A percentile compares a stretch with the other conserved stretches of the same genome.
phyloP scores from a whole-genome alignment of 768 basidiomycete genomes.

The Termitomyces titanicus region DNA sequence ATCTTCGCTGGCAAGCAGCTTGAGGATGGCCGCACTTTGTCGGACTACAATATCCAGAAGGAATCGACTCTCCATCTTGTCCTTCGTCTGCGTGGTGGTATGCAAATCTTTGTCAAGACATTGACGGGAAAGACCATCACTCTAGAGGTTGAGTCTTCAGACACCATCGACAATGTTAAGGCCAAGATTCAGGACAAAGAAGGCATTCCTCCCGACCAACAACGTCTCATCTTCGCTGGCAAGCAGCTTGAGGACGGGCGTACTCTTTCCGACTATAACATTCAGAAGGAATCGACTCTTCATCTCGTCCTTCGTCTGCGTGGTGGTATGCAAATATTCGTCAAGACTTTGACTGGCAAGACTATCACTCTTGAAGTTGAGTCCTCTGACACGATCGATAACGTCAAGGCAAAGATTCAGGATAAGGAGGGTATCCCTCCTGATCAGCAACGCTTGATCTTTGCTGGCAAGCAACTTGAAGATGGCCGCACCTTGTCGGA shows the following conservation, averaged over 20 bases:
- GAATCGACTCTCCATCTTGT: conserved; percentile 83
- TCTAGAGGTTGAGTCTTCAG: conserved; percentile 87
- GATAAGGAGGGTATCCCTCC: conserved; percentile 81
- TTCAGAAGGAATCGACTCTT: conserved; percentile 77
- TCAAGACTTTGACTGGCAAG: conserved; percentile 72
- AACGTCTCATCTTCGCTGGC: conserved; percentile 89
- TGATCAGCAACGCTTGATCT: conserved; percentile 77
- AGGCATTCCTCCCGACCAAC: conserved; percentile 83
- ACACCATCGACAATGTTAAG: conserved; percentile 91
- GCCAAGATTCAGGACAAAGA: conserved; percentile 83
- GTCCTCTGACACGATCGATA: conserved; percentile 73
- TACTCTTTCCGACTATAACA: conserved; percentile 81
- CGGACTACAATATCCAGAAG: conserved; percentile 91
- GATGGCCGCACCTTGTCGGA: conserved; percentile 77
- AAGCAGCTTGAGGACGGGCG: conserved; percentile 95
- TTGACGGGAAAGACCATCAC: conserved; percentile 92
- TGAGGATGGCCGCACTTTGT: conserved; percentile 87
- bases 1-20: conserved; percentile 94
- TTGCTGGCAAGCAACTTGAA: conserved; percentile 77
- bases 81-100: conserved; percentile 83
- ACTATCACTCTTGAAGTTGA: conserved; percentile 76
- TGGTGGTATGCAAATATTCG: conserved; percentile 70
- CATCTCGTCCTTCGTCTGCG: conserved; percentile 73
- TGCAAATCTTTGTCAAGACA: conserved; percentile 91
- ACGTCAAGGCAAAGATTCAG: conserved; percentile 75